phyloP scores from a whole-genome alignment of 225 moss, liverwort and hornwort species.

The Asterella californica region DNA sequence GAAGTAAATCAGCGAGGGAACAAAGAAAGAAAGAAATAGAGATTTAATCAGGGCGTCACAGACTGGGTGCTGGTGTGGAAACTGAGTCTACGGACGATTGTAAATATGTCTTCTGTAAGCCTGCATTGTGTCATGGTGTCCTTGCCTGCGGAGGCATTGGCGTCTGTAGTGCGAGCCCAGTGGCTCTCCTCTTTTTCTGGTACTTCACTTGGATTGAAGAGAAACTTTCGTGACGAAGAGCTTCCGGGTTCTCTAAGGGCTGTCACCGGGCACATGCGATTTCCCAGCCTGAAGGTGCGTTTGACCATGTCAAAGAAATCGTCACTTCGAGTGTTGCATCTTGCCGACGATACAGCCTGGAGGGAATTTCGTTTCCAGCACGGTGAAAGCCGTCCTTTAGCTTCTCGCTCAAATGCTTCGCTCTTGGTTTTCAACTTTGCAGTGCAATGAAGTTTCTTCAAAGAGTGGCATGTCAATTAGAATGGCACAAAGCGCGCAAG shows the following conservation, averaged over 20 bases:
- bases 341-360: neutral
- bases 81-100: neutral
- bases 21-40: neutral
- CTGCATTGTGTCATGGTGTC: neutral
- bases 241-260: neutral
- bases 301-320: neutral
- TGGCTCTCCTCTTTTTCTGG: neutral
- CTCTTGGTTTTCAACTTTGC: neutral
- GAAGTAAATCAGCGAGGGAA: neutral
- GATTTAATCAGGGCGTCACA: neutral
- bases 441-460: slow-evolving; percentile 3
- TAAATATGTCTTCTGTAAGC: neutral
- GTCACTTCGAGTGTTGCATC: neutral
- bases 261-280: neutral
- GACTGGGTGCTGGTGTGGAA: neutral
- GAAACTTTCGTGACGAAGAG: slow-evolving; percentile 6
- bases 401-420: neutral
- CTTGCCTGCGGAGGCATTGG: neutral
- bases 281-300: neutral
- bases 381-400: no score
- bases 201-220: neutral
- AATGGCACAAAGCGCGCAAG: slow-evolving; percentile 18
- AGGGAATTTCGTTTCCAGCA: no score
- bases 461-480: neutral
- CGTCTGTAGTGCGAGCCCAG: neutral